Conservation (phyloP, 306 rosid genomes). For the Pterocarpus macrocarpus region DNA sequence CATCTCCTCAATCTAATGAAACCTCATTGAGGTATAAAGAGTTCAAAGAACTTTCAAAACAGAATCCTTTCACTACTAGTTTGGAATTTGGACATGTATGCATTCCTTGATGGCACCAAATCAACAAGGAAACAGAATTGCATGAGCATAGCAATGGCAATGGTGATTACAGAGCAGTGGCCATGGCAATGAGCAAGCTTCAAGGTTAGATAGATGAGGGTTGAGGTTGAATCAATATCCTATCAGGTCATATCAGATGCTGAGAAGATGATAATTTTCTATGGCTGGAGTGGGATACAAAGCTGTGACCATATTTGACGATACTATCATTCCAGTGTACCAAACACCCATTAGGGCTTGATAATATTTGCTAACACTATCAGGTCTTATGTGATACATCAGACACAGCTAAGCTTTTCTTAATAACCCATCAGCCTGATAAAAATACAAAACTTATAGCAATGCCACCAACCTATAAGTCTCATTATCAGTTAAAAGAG, state of each 20-base stretch:
- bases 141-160: neutral
- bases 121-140: constrained; percentile 16
- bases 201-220: neutral
- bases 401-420: constrained; percentile 31
- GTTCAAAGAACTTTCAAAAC: constrained; percentile 57
- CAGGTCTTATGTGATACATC: constrained; percentile 13
- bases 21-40: constrained; percentile 64
- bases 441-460: constrained; percentile 30
- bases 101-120: constrained; percentile 49
- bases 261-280: constrained; percentile 1
- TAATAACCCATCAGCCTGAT: constrained; percentile 8
- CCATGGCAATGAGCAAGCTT: neutral
- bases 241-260: constrained; percentile 26
- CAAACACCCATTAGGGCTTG: neutral
- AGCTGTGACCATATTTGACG: neutral
- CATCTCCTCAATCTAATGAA: constrained; percentile 64
- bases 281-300: neutral
- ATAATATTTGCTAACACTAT: neutral
- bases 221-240: constrained; percentile 24
- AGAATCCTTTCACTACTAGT: constrained; percentile 60
- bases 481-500: constrained; percentile 12
- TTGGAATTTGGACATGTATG: constrained; percentile 59
- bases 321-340: neutral
- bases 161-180: neutral
- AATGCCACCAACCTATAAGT: constrained; percentile 8